Evolutionary conservation across 2,329 filamentous ascomycete genomes (phyloP), one percentile per base, ranked within the genome.

Genomic region (Aaosphaeria arxii): DNA sequence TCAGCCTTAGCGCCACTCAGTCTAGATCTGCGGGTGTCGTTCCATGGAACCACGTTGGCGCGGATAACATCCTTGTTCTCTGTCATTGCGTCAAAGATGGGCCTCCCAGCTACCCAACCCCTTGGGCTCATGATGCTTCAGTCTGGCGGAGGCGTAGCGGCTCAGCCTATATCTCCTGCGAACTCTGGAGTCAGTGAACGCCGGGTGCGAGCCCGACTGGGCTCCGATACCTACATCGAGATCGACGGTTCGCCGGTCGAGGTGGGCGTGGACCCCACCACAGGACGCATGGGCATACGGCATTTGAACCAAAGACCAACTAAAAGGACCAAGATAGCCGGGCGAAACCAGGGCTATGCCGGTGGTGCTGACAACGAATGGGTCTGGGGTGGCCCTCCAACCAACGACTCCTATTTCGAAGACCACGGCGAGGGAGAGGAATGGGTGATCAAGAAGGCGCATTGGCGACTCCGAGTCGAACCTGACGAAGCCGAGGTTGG

Each of bases 11-110:
- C 41, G 5, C 33, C 44, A 59, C 63, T 41, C 6, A 48, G 53
- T 9, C 44, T 62, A 45, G 48, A 59, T 33, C 77, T 82, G 60
- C 78, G 83, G 2, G 85, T 84, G 1, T 84, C 88, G 53, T 95
- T 96, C 71, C 82, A 88, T 57, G 82, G 83, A 11, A 80, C 87
- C 42, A 82, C 85, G 5, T 86, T 87, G 55, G 78, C 82, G 7
- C 81, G 89, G 45, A 77, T 96, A 13, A 79, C 83, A 0, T 85
- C 84, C 46, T 74, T 96, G 5, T 83, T 95, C 55, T 86, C 89
- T 58, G 86, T 95, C 6, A 79, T 96, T n/a, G 83, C 87, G 2
- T 86, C 85, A 32, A 95, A 92, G 67, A 80, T 94, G 56, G 87
- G 86, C 53, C 69, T 91, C 5, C 83, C 87, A 0, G 70, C 74